Percentiles rank a stretch among this genome's conserved stretches.
These are phyloP conservation scores for Marchantia polymorpha DNA, from an alignment of 225 moss, liverwort and hornwort genomes.

Conservation along the genomic window DNA sequence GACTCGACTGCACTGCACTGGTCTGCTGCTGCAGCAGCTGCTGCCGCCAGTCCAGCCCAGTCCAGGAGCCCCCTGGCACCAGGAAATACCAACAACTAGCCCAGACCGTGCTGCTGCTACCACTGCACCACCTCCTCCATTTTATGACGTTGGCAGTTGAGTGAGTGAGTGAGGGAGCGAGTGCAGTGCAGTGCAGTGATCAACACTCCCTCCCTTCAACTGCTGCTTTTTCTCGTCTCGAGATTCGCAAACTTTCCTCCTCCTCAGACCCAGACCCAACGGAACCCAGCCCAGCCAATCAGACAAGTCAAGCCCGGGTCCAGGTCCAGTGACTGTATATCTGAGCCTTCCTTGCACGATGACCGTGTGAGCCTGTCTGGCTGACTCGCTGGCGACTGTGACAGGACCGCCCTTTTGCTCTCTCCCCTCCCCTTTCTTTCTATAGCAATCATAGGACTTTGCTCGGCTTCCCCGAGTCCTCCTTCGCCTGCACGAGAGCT, in stretches of 20 bases:
- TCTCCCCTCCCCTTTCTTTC: not conserved
- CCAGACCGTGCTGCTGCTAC: not conserved
- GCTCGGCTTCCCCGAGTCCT: not conserved
- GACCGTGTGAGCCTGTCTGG: slow-evolving; percentile 1
- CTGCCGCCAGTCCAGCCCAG: not conserved
- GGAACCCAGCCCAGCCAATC: not conserved
- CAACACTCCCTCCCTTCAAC: slow-evolving; percentile 1
- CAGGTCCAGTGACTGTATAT: not conserved
- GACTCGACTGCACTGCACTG: not conserved
- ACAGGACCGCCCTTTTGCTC: not conserved
- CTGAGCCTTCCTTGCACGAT: not conserved
- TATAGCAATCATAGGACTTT: not conserved
- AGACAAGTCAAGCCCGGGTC: not conserved
- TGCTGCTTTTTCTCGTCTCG: slow-evolving; percentile 5
- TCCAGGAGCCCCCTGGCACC: not conserved
- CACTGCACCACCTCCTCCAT: not conserved
- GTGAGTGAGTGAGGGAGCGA: too few species aligned
- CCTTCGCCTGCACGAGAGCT: too few species aligned
- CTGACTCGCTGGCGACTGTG: not conserved
- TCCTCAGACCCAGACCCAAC: not conserved
- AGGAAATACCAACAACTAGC: not conserved
- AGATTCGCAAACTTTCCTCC: slow-evolving; percentile 10
- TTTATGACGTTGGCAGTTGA: not conserved
- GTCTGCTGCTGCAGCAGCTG: too few species aligned
- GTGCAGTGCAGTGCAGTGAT: too few species aligned